Evolutionary conservation across 2,329 filamentous ascomycete genomes (phyloP).

Genomic region (Fusarium albosuccineum): DNA sequence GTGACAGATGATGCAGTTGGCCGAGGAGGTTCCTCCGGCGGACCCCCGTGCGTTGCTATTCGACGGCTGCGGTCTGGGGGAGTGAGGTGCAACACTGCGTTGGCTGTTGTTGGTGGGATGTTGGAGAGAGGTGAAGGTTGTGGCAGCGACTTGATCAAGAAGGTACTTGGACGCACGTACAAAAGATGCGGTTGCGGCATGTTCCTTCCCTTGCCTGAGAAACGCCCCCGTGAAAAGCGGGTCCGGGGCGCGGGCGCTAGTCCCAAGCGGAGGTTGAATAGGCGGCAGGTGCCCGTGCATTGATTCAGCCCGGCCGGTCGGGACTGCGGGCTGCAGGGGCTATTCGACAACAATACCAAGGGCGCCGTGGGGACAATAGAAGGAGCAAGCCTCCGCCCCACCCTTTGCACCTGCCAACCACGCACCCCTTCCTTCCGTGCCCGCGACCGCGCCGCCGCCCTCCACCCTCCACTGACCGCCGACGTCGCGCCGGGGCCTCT

Average conservation of each 20-base stretch:
- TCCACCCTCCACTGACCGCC: constrained; percentile 18
- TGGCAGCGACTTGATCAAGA: neutral
- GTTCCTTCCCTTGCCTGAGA: constrained; percentile 11
- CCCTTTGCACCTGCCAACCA: constrained; percentile 16
- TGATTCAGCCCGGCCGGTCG: constrained; percentile 38
- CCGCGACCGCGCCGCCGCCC: neutral
- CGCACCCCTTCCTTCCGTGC: constrained; percentile 6
- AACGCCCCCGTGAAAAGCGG: constrained; percentile 20
- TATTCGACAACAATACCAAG: constrained; percentile 51
- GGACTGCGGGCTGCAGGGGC: constrained; percentile 29
- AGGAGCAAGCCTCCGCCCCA: constrained; percentile 35
- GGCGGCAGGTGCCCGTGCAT: constrained; percentile 35
- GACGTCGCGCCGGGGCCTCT: constrained; percentile 10
- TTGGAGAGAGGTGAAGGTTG: neutral
- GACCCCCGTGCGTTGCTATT: constrained; percentile 23
- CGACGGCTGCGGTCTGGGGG: constrained; percentile 1
- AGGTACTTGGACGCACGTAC: neutral
- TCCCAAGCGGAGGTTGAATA: constrained; percentile 45
- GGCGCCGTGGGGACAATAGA: constrained; percentile 48
- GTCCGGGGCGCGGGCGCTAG: constrained; percentile 47
- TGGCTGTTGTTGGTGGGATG: constrained; percentile 13
- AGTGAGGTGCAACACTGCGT: constrained; percentile 18
- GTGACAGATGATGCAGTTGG: constrained; percentile 18
- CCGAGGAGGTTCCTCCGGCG: neutral
- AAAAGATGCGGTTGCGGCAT: constrained; percentile 23